Conservation (phyloP, 1,284 basidiomycete genomes). For the Leccinum fallax region DNA sequence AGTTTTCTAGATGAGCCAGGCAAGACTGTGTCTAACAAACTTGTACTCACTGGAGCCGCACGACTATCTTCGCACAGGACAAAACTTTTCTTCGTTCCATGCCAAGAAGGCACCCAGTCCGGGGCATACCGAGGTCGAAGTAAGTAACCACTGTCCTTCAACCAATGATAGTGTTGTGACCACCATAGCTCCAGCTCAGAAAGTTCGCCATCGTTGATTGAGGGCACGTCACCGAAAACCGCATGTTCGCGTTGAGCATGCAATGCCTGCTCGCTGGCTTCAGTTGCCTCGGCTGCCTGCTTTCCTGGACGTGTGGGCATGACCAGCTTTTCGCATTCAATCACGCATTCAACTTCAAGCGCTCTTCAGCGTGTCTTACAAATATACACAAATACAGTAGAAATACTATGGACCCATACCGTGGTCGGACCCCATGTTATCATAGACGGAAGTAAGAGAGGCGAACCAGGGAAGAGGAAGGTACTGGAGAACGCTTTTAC, state of each 20-base stretch:
- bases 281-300: background rate
- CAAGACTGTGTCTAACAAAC: background rate
- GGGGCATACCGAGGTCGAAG: conserved; percentile 40
- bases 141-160: conserved; percentile 37
- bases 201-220: conserved; percentile 8
- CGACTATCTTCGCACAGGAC: conserved; percentile 30
- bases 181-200: conserved; percentile 28
- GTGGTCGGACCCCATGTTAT: conserved; percentile 12
- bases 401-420: conserved; percentile 1
- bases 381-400: conserved; percentile 13
- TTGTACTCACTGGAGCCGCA: conserved; percentile 1
- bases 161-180: conserved; percentile 34
- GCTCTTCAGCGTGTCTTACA: background rate
- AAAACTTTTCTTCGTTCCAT: conserved; percentile 11
- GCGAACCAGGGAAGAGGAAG: no score
- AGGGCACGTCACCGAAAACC: background rate
- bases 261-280: background rate
- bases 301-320: no score
- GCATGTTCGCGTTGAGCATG: conserved; percentile 5
- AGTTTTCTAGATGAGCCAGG: background rate
- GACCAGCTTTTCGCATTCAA: no score
- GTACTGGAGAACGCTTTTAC: background rate
- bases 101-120: conserved; percentile 41
- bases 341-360: no score
- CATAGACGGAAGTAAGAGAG: background rate